Conservation (phyloP, 208 protist species). For the Naegleria gruberi region DNA sequence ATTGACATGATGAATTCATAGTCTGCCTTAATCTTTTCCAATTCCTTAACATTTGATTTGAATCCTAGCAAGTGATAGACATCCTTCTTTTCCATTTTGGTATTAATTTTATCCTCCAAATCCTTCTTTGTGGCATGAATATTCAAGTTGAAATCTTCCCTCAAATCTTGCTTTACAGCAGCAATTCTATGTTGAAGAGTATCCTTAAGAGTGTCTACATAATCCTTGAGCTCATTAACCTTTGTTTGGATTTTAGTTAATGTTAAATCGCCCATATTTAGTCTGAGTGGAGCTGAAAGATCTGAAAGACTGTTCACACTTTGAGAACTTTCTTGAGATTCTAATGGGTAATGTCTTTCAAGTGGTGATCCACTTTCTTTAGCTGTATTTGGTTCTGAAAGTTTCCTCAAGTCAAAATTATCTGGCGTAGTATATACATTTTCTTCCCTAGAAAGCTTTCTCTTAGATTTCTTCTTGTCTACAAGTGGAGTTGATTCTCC, state of each 20-base stretch:
- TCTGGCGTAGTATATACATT: no score
- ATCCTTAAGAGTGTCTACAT: not conserved
- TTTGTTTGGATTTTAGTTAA: not conserved
- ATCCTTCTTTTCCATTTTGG: not conserved
- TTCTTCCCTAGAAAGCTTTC: no score
- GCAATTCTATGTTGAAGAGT: not conserved
- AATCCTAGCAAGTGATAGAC: not conserved
- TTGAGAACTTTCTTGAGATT: not conserved
- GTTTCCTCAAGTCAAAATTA: no score
- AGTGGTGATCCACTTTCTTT: not conserved
- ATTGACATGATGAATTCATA: not conserved
- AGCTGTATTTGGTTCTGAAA: not conserved
- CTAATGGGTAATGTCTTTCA: not conserved
- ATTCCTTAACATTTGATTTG: not conserved
- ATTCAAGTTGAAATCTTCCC: not conserved
- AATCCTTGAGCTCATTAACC: not conserved
- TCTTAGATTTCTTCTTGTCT: no score
- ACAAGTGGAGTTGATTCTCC: not conserved
- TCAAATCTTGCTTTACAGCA: not conserved
- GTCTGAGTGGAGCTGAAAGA: not conserved
- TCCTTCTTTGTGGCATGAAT: not conserved
- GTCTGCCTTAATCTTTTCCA: not conserved
- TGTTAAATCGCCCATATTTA: not conserved
- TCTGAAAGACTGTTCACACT: not conserved
- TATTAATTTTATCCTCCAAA: not conserved